phyloP scores from a whole-genome alignment of 2,329 filamentous ascomycete genomes.

The Cytospora paraplurivora region DNA sequence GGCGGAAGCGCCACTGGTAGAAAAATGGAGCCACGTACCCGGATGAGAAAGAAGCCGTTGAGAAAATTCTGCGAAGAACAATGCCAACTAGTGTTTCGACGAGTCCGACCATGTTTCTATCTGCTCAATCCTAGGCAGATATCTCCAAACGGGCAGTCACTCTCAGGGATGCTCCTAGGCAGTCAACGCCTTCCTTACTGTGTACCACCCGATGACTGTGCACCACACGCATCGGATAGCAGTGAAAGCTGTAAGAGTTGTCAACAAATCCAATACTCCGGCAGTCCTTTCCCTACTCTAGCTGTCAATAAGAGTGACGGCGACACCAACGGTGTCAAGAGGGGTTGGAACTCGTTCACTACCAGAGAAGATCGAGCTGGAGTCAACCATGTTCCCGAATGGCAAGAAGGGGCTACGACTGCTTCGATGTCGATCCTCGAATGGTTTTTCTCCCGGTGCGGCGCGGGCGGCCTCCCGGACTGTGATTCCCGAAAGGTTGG shows the following conservation, averaged over 20 bases:
- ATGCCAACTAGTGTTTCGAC: background rate
- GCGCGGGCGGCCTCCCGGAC: slow-evolving; percentile 17
- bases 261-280: background rate
- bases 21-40: background rate
- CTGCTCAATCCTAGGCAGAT: background rate
- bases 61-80: background rate
- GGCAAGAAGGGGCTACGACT: slow-evolving; percentile 14
- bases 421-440: slow-evolving; percentile 14
- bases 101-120: background rate
- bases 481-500: background rate
- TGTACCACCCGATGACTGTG: background rate
- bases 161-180: background rate
- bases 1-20: background rate
- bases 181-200: background rate
- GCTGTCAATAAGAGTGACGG: background rate
- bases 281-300: background rate
- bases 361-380: slow-evolving; percentile 3
- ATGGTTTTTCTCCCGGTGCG: slow-evolving; percentile 1
- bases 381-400: slow-evolving; percentile 3
- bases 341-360: slow-evolving; percentile 1
- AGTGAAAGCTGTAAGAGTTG: background rate
- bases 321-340: slow-evolving; percentile 1
- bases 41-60: background rate
- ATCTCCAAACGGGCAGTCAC: background rate
- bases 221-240: background rate